Evolutionary conservation across 176 grass and related monocot genomes (phyloP).

Genomic region (Chloris gayana): DNA sequence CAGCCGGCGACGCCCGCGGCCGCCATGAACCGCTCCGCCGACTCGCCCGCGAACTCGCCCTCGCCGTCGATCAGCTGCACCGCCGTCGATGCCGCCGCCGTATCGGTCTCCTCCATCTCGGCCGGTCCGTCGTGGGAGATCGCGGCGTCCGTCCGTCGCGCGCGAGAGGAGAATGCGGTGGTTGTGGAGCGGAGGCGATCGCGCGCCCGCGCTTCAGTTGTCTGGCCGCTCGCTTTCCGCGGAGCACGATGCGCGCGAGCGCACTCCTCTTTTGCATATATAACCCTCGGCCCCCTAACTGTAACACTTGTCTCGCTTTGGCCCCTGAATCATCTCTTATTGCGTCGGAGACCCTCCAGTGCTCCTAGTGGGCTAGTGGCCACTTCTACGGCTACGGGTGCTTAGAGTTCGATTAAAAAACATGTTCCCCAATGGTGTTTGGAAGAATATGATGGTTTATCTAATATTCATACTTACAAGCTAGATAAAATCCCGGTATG

Average conservation of each 20-base stretch:
- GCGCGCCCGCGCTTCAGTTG: slow-evolving; percentile 36
- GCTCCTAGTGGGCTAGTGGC: too few species aligned
- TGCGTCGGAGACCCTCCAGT: too few species aligned
- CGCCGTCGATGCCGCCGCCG: slow-evolving; percentile 35
- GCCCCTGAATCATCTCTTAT: too few species aligned
- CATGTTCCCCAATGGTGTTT: too few species aligned
- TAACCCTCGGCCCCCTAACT: neutral
- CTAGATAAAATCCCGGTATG: too few species aligned
- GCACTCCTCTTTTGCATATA: slow-evolving; percentile 22
- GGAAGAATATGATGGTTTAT: too few species aligned
- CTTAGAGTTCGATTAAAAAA: too few species aligned
- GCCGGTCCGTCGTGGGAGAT: neutral
- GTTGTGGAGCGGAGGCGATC: neutral
- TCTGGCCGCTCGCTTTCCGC: slow-evolving; percentile 46
- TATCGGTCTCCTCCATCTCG: slow-evolving; percentile 34
- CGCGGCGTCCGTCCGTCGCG: neutral
- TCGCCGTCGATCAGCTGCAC: slow-evolving; percentile 68
- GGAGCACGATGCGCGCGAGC: slow-evolving; percentile 31
- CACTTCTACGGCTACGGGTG: too few species aligned
- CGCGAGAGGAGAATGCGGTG: neutral
- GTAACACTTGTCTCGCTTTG: too few species aligned
- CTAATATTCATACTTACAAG: too few species aligned
- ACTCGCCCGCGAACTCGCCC: slow-evolving; percentile 51
- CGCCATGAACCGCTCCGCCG: slow-evolving; percentile 61
- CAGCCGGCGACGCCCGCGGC: slow-evolving; percentile 43